Base-by-base conservation (phyloP, 345 rosid genomes). In the Moricandia moricandioides region DNA sequence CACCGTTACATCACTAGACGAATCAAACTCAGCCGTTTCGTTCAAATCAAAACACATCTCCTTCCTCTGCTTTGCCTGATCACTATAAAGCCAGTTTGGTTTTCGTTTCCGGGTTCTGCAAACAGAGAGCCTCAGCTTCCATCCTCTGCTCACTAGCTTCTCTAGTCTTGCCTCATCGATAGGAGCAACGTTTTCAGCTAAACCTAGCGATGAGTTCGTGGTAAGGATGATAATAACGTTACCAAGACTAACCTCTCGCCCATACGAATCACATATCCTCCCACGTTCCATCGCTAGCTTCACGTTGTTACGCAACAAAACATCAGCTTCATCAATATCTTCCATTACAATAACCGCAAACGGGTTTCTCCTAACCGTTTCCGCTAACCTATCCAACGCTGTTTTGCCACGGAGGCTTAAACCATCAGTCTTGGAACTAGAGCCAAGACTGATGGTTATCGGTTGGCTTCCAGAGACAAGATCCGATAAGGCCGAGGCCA, bases 251-350 rank as follows among this genome's bases (percentile, higher is more conserved):
- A 90, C 86, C 79, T 95, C 99, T 4, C 99, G 89, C 55, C 97
- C 98, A 71, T 92, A 82, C 43, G 99, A 90, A 84, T 95, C 97
- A 11, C 87, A 63, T 71, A 95, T 85, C 58, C 99, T 84, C 21
- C 99, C 99, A 72, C 91, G 81, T 74, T 95, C 97, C 88, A 95
- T 88, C 4, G 98, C 99, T 68, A 86, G 77, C 81, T 89, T 90
- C 47, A 95, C 86, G 80, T 86, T 95, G 60, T 87, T 90, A 30
- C 83, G 83, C 33, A 92, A 80, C 30, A 90, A 71, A 69, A 81
- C 30, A 79, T 95, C 94, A 0, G 96, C 94, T 77, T 92, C 94
- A 33, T 92, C 99, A 24, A 92, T 83, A 73, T 89, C 97, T 83
- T 92, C 98, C 6, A 95, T 86, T 78, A 92, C 70, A 71, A 95